Conservation (phyloP, 2,329 filamentous ascomycete species). For the Aureobasidium namibiae region DNA sequence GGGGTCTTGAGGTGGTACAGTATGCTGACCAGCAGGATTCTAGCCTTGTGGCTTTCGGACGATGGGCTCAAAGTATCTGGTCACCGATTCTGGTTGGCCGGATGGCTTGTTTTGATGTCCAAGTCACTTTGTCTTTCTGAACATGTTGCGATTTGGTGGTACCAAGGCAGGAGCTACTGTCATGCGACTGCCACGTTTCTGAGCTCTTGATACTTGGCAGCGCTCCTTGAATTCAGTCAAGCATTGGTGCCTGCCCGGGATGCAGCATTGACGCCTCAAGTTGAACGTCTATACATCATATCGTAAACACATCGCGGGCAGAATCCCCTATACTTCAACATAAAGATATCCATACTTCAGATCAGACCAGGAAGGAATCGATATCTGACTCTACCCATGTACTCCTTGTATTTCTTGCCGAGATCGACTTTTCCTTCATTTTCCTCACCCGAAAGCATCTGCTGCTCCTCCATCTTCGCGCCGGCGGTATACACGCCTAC, state of each 20-base stretch:
- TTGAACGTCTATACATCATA: no score
- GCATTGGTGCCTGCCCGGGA: not conserved
- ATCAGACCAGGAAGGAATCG: not conserved
- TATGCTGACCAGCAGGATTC: conserved; percentile 9
- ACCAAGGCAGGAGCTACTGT: not conserved
- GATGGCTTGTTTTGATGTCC: not conserved
- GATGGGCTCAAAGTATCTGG: not conserved
- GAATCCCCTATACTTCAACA: not conserved
- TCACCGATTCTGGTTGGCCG: not conserved
- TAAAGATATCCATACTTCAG: not conserved
- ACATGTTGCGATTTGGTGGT: not conserved
- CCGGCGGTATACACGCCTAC: not conserved
- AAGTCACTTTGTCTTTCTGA: not conserved
- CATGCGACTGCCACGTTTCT: not conserved
- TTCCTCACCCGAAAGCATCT: not conserved
- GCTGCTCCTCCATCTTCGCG: not conserved
- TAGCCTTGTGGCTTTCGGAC: not conserved
- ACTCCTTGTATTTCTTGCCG: not conserved
- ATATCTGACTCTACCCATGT: not conserved
- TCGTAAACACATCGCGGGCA: no score
- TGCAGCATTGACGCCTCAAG: not conserved
- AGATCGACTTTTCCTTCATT: not conserved
- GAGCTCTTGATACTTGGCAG: not conserved
- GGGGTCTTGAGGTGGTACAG: conserved; percentile 8
- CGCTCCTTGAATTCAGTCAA: not conserved